Percentiles rank a stretch among this genome's conserved stretches.
These are phyloP conservation scores for Pythium phragmitis DNA, from an alignment of 352 stramenopile genomes.

Conservation along the genomic window DNA sequence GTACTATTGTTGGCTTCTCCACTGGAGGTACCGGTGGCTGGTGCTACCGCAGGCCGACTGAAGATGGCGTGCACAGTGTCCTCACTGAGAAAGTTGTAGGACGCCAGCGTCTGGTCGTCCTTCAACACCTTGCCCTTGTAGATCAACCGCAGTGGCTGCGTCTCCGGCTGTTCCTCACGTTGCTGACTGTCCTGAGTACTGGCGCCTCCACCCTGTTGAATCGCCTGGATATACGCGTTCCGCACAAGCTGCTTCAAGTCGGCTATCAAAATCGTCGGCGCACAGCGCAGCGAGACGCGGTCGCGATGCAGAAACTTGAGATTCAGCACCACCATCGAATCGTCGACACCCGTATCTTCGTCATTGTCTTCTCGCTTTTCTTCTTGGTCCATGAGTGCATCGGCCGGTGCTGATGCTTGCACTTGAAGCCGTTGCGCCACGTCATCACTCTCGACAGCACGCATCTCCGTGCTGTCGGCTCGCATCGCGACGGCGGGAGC, in stretches of 20 bases:
- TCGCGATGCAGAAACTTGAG: slow-evolving; percentile 32
- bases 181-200: slow-evolving; percentile 9
- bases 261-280: slow-evolving; percentile 20
- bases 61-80: slow-evolving; percentile 29
- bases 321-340: slow-evolving; percentile 11
- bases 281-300: slow-evolving; percentile 21
- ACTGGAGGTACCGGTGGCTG: not conserved
- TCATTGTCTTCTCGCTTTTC: not conserved
- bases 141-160: slow-evolving; percentile 25
- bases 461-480: slow-evolving; percentile 7
- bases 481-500: not conserved
- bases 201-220: not conserved
- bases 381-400: slow-evolving; percentile 1
- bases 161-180: slow-evolving; percentile 1
- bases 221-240: slow-evolving; percentile 14
- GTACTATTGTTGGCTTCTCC: not conserved
- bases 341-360: not conserved
- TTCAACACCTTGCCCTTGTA: slow-evolving; percentile 32
- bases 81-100: slow-evolving; percentile 24
- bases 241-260: slow-evolving; percentile 28
- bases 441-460: not conserved
- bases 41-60: slow-evolving; percentile 5
- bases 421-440: not conserved
- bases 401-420: not conserved
- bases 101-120: slow-evolving; percentile 23